These are phyloP conservation scores for Setaria italica DNA, from an alignment of 202 grass and related monocot species.

Conservation along the genomic window DNA sequence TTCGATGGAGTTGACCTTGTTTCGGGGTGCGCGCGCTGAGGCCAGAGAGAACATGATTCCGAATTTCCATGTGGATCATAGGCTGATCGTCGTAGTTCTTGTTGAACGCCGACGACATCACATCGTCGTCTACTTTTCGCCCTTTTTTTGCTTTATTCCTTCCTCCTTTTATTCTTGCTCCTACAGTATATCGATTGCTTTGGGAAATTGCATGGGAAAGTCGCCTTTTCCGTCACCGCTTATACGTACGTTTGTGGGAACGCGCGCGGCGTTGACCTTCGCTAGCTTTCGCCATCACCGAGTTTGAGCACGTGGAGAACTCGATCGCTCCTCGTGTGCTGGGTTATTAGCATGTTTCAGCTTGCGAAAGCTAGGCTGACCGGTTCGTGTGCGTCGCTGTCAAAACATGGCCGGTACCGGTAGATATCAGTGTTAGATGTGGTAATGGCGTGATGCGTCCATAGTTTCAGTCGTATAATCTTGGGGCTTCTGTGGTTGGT, in stretches of 20 bases:
- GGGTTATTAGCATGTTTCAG: not conserved
- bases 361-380: constrained; percentile 30
- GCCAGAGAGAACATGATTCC: constrained; percentile 22
- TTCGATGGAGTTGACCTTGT: constrained; percentile 39
- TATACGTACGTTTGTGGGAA: constrained; percentile 21
- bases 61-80: constrained; percentile 24
- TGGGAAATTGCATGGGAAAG: constrained; percentile 34
- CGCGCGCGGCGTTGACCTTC: constrained; percentile 41
- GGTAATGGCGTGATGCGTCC: not conserved
- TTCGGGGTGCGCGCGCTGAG: not conserved
- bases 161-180: not conserved
- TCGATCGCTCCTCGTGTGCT: constrained; percentile 24
- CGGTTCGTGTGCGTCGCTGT: constrained; percentile 12
- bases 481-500: not conserved
- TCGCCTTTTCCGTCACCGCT: not conserved
- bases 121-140: constrained; percentile 44
- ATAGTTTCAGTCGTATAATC: not conserved
- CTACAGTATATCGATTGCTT: not conserved
- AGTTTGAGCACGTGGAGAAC: constrained; percentile 44
- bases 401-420: constrained; percentile 12
- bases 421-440: not conserved
- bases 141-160: not conserved
- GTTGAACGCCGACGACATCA: constrained; percentile 24
- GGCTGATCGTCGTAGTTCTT: not conserved
- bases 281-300: constrained; percentile 27